phyloP scores from a whole-genome alignment of 2,329 filamentous ascomycete species.

The Penicillium sp. region DNA sequence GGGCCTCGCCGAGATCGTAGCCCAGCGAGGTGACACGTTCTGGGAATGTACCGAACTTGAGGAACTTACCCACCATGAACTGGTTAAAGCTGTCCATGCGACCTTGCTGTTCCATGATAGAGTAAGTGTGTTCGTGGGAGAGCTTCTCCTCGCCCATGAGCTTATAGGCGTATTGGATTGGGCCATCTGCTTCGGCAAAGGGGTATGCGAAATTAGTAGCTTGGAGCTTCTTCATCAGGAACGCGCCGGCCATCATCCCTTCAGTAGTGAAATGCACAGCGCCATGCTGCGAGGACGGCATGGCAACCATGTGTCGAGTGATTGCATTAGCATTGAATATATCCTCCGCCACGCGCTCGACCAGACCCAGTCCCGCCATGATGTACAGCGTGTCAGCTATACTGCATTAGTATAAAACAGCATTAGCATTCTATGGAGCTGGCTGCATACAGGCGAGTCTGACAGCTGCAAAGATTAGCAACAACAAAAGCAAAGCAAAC shows the following conservation, averaged over 20 bases:
- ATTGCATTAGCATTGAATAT: constrained; percentile 38
- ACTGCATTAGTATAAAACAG: neutral
- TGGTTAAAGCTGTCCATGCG: constrained; percentile 45
- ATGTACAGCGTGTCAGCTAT: constrained; percentile 43
- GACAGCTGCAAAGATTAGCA: constrained; percentile 9
- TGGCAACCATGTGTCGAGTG: constrained; percentile 39
- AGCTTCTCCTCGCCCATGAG: constrained; percentile 36
- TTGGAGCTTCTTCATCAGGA: constrained; percentile 40
- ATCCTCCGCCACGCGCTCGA: constrained; percentile 38
- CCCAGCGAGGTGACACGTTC: constrained; percentile 34
- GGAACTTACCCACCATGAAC: constrained; percentile 47
- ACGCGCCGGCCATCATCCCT: constrained; percentile 39
- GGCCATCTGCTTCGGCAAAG: constrained; percentile 38
- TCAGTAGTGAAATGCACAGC: constrained; percentile 45
- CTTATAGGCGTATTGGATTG: constrained; percentile 40
- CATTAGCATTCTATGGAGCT: neutral
- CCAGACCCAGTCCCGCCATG: constrained; percentile 41
- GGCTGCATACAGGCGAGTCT: constrained; percentile 17
- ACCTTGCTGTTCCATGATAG: constrained; percentile 41
- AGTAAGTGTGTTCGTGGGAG: constrained; percentile 38
- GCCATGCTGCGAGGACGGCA: constrained; percentile 42
- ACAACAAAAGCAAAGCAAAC: neutral
- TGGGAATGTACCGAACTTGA: constrained; percentile 38
- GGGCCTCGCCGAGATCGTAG: constrained; percentile 35
- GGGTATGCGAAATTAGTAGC: constrained; percentile 41